Evolutionary conservation across 2,329 filamentous ascomycete species (phyloP).

Genomic region (Fusarium lateritium): DNA sequence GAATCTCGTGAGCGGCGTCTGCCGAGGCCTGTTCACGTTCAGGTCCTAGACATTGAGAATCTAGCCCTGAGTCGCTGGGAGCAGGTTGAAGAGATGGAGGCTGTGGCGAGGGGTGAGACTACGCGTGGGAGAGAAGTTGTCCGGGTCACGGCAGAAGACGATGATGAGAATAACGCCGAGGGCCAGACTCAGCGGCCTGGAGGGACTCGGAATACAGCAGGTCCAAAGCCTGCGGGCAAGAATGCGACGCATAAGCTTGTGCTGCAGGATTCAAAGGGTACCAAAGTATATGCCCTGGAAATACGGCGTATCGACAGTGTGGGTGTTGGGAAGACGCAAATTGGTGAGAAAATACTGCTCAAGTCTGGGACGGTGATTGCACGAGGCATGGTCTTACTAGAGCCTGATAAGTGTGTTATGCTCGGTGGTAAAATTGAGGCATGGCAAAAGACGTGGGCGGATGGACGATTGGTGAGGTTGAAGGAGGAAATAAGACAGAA

Average conservation of each 20-base stretch:
- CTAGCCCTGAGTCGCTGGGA: slow-evolving; percentile 85
- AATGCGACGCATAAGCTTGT: slow-evolving; percentile 83
- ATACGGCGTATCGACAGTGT: slow-evolving; percentile 76
- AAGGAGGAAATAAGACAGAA: slow-evolving; percentile 69
- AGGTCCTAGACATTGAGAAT: slow-evolving; percentile 90
- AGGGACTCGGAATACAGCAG: slow-evolving; percentile 23
- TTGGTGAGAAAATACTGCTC: slow-evolving; percentile 87
- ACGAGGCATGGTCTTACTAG: slow-evolving; percentile 84
- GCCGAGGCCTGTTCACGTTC: slow-evolving; percentile 76
- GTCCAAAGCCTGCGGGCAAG: slow-evolving; percentile 49
- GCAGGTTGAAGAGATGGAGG: slow-evolving; percentile 86
- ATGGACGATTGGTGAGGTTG: slow-evolving; percentile 78
- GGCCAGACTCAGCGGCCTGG: slow-evolving; percentile 48
- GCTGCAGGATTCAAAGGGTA: slow-evolving; percentile 83
- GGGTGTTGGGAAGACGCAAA: slow-evolving; percentile 73
- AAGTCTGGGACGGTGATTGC: slow-evolving; percentile 75
- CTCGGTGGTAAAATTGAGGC: slow-evolving; percentile 90
- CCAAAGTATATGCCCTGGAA: slow-evolving; percentile 80
- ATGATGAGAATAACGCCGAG: slow-evolving; percentile 64
- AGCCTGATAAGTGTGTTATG: slow-evolving; percentile 76
- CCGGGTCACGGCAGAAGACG: slow-evolving; percentile 67
- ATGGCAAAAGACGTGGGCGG: slow-evolving; percentile 84
- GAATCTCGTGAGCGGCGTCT: slow-evolving; percentile 70
- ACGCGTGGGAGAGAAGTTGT: slow-evolving; percentile 86
- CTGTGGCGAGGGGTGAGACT: slow-evolving; percentile 79